Base-by-base conservation (phyloP, 176 grass and related monocot genomes). In the Eleusine coracana region DNA sequence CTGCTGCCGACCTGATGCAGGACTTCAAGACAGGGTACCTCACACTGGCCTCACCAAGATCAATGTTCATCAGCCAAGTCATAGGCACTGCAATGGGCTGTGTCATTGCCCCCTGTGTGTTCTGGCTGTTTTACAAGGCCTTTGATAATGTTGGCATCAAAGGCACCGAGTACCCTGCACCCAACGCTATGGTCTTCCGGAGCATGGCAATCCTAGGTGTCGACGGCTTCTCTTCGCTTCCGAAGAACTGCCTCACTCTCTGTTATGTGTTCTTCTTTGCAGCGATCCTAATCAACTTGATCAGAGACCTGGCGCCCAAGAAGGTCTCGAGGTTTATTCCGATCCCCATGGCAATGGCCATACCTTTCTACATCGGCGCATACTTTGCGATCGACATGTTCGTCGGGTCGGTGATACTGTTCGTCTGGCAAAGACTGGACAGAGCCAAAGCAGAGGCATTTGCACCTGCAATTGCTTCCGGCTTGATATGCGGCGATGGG, bases 101-200 rank as follows among this genome's bases (percentile, higher is more conserved):
- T 68, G 67, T 91, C 60, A 79, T 91, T 25, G 84, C 60, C 11
- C 92, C 92, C 48, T 89, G 84, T 17, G 89, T 94, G 8, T 91
- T 94, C 79, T 94, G 87, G 89, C 76, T 94, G n/a, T 94, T 94
- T 77, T 84, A 83, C 79, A 91, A 91, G 80, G 87, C 92, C n/a
- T 86, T 90, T 74, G 0, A 67, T 11, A 68, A 86, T 28, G 75
- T 90, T 52, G 88, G 88, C 28, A 0, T 82, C 16, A 72, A 31
- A 16, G 73, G 73, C 73, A 65, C 37, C 49, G 83, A 82, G 74
- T 86, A 90, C 83, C 83, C 83, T 1, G 88, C 88, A 36, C 88
- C 88, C 6, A 86, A 82, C 49, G 88, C 83, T 29, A 59, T 72
- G 38, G 79, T 90, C 31, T 90, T 82, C 88, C 83, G 88, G 11